These are phyloP conservation scores for Populus nigra DNA, from an alignment of 345 rosid genomes.

Conservation along the genomic window DNA sequence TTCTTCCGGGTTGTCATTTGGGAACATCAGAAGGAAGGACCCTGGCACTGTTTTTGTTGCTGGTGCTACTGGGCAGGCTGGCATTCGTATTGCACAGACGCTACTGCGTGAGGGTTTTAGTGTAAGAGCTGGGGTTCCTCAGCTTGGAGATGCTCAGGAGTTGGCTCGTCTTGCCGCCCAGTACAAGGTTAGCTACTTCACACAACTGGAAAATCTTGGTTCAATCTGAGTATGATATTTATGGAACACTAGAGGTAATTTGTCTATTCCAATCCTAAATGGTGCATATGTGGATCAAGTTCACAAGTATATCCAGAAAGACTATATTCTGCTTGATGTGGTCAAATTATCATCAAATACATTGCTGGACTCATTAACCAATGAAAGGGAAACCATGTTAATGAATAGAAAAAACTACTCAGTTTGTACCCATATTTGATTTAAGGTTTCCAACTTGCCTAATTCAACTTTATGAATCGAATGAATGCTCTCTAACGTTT, in stretches of 20 bases:
- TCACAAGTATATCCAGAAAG: neutral
- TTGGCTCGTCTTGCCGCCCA: slow-evolving; percentile 75
- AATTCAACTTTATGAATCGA: neutral
- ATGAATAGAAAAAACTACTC: neutral
- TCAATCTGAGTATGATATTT: neutral
- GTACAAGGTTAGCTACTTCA: slow-evolving; percentile 60
- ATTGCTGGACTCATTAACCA: neutral
- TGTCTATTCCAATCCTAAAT: neutral
- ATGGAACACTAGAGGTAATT: neutral
- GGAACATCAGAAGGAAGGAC: slow-evolving; percentile 64
- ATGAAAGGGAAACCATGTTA: neutral
- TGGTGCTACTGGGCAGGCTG: slow-evolving; percentile 91
- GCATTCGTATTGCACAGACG: slow-evolving; percentile 70
- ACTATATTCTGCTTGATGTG: neutral
- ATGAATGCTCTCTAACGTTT: neutral
- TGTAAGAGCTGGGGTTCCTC: slow-evolving; percentile 89
- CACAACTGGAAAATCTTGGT: neutral
- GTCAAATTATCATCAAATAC: neutral
- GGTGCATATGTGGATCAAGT: neutral
- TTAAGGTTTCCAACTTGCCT: neutral
- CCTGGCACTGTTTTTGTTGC: slow-evolving; percentile 83
- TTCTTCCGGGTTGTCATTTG: slow-evolving; percentile 56
- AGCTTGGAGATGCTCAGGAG: slow-evolving; percentile 80
- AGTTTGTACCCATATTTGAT: neutral
- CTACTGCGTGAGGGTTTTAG: slow-evolving; percentile 74